Conservation (phyloP, 106 monocot genomes). For the Posidonia australis region DNA sequence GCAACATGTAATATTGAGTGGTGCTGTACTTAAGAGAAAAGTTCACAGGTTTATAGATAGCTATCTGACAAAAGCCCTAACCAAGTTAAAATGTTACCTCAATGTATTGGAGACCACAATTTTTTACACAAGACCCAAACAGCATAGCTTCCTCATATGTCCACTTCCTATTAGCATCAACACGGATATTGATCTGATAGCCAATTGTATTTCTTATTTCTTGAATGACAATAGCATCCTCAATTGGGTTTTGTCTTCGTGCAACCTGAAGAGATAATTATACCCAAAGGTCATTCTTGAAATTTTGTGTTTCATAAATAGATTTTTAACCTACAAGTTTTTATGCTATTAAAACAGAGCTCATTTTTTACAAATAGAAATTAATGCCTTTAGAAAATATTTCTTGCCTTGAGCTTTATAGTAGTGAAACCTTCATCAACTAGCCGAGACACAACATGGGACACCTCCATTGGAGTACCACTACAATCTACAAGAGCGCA, state of each 20-base stretch:
- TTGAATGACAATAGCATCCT: conserved; percentile 66
- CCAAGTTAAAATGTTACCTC: conserved; percentile 38
- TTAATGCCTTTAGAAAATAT: background rate
- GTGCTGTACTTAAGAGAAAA: background rate
- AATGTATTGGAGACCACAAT: conserved; percentile 58
- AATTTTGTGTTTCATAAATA: background rate
- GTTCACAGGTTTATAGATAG: background rate
- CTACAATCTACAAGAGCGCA: conserved; percentile 79
- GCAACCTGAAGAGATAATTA: conserved; percentile 45
- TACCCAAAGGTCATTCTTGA: background rate
- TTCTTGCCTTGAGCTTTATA: conserved; percentile 69
- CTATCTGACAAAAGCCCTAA: background rate
- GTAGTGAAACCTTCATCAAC: conserved; percentile 74
- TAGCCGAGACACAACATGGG: conserved; percentile 59
- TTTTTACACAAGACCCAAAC: conserved; percentile 60
- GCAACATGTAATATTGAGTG: no score
- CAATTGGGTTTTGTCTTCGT: conserved; percentile 55
- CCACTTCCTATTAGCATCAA: conserved; percentile 91
- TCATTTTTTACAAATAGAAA: background rate
- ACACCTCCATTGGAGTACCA: conserved; percentile 57
- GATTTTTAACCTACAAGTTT: no score
- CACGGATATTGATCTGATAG: conserved; percentile 62
- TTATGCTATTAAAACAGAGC: no score
- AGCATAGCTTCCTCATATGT: conserved; percentile 61
- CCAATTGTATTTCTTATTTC: conserved; percentile 63